A percentile compares a stretch with the other conserved stretches of the same genome.
phyloP scores from a whole-genome alignment of 2,329 filamentous ascomycete species.

The Diaporthe batatas region DNA sequence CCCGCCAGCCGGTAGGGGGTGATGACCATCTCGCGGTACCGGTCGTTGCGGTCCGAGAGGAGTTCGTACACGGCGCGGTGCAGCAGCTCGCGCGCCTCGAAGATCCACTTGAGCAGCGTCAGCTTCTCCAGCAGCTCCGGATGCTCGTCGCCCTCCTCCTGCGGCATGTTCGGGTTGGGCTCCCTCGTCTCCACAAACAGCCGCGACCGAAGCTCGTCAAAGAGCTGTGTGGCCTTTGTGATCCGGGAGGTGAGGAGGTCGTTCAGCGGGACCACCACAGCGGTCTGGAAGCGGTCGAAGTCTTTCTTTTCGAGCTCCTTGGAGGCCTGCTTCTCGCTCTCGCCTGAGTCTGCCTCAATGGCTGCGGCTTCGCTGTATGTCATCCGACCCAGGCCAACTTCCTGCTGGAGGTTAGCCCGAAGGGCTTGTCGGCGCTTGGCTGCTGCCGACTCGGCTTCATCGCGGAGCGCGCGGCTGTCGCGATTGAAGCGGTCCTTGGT shows the following conservation, averaged over 20 bases:
- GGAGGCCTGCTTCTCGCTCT: constrained; percentile 76
- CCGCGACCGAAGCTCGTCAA: constrained; percentile 79
- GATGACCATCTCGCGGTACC: constrained; percentile 87
- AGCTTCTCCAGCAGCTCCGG: constrained; percentile 95
- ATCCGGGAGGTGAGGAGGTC: constrained; percentile 83
- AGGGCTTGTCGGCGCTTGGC: constrained; percentile 73
- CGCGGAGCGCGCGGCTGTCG: constrained; percentile 69
- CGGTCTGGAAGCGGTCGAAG: constrained; percentile 86
- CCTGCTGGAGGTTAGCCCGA: constrained; percentile 80
- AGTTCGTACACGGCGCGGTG: constrained; percentile 89
- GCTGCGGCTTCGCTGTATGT: constrained; percentile 85
- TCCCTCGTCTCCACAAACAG: constrained; percentile 79
- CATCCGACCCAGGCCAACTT: constrained; percentile 83
- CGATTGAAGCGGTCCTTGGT: constrained; percentile 74
- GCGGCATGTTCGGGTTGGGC: constrained; percentile 82
- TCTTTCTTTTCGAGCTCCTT: constrained; percentile 82
- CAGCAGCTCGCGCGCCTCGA: constrained; percentile 90
- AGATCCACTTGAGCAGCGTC: constrained; percentile 96
- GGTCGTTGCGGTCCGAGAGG: constrained; percentile 85
- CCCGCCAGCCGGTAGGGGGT: constrained; percentile 82
- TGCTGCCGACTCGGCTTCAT: constrained; percentile 65
- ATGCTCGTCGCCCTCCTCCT: constrained; percentile 95
- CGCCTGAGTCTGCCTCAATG: constrained; percentile 81
- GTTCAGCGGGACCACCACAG: constrained; percentile 87
- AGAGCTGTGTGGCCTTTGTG: constrained; percentile 78